Conservation (phyloP, 768 basidiomycete genomes). For the Mycena galericulata region DNA sequence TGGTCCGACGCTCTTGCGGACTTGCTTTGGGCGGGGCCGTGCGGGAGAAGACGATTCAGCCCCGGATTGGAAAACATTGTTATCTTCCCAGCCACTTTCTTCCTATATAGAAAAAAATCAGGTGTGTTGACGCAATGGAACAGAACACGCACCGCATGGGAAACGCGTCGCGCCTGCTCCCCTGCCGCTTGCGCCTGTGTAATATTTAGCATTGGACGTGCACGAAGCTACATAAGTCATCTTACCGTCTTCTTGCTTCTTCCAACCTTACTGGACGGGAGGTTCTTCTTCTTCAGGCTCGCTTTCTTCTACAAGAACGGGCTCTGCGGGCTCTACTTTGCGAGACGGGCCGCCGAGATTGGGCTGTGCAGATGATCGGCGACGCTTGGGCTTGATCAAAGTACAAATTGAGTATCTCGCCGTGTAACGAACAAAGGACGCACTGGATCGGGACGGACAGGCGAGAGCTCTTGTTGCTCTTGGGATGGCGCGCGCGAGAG, state of each 20-base stretch:
- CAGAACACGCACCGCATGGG: constrained; percentile 53
- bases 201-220: constrained; percentile 9
- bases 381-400: constrained; percentile 89
- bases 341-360: constrained; percentile 64
- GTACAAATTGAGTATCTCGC: constrained; percentile 20
- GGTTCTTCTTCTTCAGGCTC: constrained; percentile 78
- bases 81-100: constrained; percentile 92
- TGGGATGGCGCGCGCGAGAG: constrained; percentile 68
- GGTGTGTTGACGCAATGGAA: constrained; percentile 1
- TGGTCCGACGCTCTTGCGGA: constrained; percentile 52
- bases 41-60: constrained; percentile 86
- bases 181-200: constrained; percentile 61
- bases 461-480: constrained; percentile 54
- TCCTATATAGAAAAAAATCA: constrained; percentile 47
- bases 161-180: constrained; percentile 66
- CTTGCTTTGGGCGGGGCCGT: constrained; percentile 61
- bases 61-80: constrained; percentile 92
- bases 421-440: constrained; percentile 41
- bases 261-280: constrained; percentile 69
- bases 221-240: not conserved
- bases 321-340: constrained; percentile 51
- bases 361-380: constrained; percentile 85
- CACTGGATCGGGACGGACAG: constrained; percentile 67
- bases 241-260: constrained; percentile 70
- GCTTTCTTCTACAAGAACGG: constrained; percentile 75